Evolutionary conservation across 1,139 yeast species (phyloP).

Genomic region (Debaryomyces sp.): DNA sequence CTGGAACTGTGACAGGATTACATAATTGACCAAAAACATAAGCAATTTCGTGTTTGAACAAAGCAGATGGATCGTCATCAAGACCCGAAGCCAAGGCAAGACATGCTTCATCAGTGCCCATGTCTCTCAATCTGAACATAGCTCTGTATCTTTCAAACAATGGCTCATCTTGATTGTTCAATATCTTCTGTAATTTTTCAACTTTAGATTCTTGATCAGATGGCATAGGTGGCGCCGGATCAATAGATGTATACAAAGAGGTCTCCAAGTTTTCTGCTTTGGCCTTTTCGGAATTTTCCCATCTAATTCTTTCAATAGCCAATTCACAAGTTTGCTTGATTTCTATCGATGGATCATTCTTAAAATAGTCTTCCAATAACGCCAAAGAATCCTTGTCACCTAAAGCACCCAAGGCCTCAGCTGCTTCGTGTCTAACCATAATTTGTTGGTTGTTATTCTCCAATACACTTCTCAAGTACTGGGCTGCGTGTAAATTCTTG

Average conservation of each 20-base stretch:
- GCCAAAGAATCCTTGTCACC: constrained; percentile 80
- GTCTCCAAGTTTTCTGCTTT: constrained; percentile 68
- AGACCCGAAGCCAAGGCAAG: constrained; percentile 90
- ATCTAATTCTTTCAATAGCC: constrained; percentile 90
- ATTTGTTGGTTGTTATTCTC: constrained; percentile 70
- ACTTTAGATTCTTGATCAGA: constrained; percentile 58
- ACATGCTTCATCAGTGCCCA: constrained; percentile 92
- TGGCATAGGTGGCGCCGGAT: constrained; percentile 97
- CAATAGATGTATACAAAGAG: constrained; percentile 84
- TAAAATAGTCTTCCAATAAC: constrained; percentile 62
- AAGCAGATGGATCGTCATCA: constrained; percentile 77
- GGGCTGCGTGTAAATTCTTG: constrained; percentile 76
- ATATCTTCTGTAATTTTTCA: constrained; percentile 62
- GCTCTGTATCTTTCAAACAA: constrained; percentile 96
- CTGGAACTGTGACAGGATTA: constrained; percentile 90
- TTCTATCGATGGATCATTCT: constrained; percentile 80
- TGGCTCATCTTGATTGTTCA: constrained; percentile 77
- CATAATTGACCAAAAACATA: constrained; percentile 97
- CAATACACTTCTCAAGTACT: constrained; percentile 73
- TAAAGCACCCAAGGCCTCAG: constrained; percentile 96
- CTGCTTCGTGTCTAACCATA: constrained; percentile 99
- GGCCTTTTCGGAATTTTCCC: constrained; percentile 77
- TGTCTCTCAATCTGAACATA: constrained; percentile 95
- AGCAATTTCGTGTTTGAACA: constrained; percentile 97
- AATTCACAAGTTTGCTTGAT: constrained; percentile 97